Evolutionary conservation across 139 green algal genomes (phyloP).

Genomic region (Chlorella vulgaris): DNA sequence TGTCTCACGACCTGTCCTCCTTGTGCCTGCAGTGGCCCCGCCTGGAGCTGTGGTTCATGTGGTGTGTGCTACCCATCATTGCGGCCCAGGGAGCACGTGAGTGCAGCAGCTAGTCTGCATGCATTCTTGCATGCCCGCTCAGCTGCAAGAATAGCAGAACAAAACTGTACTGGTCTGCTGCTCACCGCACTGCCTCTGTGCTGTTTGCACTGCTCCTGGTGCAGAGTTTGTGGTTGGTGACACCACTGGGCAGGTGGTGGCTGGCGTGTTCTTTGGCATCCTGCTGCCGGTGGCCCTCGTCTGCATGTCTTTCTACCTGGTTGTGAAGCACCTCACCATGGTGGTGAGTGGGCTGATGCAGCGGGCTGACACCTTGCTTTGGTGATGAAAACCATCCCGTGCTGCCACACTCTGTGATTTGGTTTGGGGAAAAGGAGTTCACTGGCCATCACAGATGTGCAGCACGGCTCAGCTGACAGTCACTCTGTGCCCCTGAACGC

Average conservation of each 20-base stretch:
- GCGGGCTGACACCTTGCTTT: neutral
- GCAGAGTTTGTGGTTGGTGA: neutral
- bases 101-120: neutral
- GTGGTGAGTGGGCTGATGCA: too few relatives aligned
- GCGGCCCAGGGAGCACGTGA: conserved; percentile 2
- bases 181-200: neutral
- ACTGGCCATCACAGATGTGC: neutral
- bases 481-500: neutral
- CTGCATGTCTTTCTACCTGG: conserved; percentile 3
- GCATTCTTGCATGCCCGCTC: neutral
- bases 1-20: neutral
- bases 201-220: too few relatives aligned
- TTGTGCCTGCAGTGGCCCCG: conserved; percentile 17
- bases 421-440: too few relatives aligned
- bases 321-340: conserved; percentile 13
- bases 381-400: neutral
- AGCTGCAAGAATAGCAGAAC: neutral
- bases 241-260: neutral
- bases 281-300: conserved; percentile 13
- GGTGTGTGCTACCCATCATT: conserved; percentile 24
- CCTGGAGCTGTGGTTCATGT: conserved; percentile 23
- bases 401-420: too few relatives aligned
- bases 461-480: neutral
- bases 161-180: neutral
- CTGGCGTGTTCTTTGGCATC: neutral